Percentiles rank a stretch among this genome's conserved stretches.
Evolutionary conservation across 768 basidiomycete genomes (phyloP).

Genomic region (Lactifluus rugatus): DNA sequence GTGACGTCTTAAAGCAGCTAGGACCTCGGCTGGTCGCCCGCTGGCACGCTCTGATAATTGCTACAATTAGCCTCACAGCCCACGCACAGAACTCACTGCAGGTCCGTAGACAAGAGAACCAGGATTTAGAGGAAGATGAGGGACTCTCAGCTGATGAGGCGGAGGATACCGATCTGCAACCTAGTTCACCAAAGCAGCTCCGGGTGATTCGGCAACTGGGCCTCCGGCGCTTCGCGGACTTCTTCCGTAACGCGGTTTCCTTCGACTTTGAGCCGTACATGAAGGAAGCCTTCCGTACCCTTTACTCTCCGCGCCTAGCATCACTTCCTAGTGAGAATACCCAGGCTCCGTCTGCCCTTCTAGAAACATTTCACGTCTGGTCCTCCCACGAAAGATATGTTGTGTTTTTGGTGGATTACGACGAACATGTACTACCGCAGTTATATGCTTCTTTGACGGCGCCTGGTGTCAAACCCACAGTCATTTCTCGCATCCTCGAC

Average conservation of each 20-base stretch:
- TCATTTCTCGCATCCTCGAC: slow-evolving; percentile 75
- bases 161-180: slow-evolving; percentile 26
- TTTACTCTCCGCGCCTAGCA: slow-evolving; percentile 77
- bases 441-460: slow-evolving; percentile 76
- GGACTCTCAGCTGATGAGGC: slow-evolving; percentile 16
- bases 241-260: slow-evolving; percentile 62
- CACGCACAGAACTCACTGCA: slow-evolving; percentile 54
- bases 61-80: slow-evolving; percentile 54
- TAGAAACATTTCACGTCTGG: slow-evolving; percentile 82
- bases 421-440: slow-evolving; percentile 59
- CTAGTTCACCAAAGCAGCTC: slow-evolving; percentile 20
- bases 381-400: slow-evolving; percentile 47
- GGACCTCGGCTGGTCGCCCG: slow-evolving; percentile 57
- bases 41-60: slow-evolving; percentile 70
- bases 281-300: slow-evolving; percentile 48
- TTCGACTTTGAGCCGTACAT: slow-evolving; percentile 77
- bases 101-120: slow-evolving; percentile 25
- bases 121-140: slow-evolving; percentile 27
- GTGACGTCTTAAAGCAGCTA: slow-evolving; percentile 73
- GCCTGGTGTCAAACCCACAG: slow-evolving; percentile 77
- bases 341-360: slow-evolving; percentile 78
- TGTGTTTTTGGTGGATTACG: slow-evolving; percentile 59
- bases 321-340: slow-evolving; percentile 76
- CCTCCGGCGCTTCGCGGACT: slow-evolving; percentile 77
- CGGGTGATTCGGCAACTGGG: slow-evolving; percentile 74